Evolutionary conservation across 139 green algal genomes (phyloP).

Genomic region (Haematococcus sp.): DNA sequence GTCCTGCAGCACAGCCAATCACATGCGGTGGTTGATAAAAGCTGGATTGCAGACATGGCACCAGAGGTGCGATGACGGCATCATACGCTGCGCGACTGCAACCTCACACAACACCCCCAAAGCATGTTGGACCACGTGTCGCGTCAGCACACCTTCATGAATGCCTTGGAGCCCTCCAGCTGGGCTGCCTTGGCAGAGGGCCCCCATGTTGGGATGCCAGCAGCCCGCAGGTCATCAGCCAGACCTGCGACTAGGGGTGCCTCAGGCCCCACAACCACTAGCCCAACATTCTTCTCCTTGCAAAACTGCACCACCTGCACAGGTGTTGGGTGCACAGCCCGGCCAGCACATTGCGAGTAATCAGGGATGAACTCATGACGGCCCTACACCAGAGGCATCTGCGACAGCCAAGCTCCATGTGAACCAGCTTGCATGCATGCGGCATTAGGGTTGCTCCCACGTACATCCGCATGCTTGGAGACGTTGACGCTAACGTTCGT

Average conservation of each 20-base stretch:
- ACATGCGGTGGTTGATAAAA: too few relatives aligned
- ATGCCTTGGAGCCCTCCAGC: conserved; percentile 95
- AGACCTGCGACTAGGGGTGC: conserved; percentile 93
- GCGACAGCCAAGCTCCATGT: too few relatives aligned
- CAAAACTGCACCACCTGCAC: conserved; percentile 76
- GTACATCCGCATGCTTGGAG: conserved; percentile 46
- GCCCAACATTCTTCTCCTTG: conserved; percentile 59
- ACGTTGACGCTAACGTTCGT: conserved; percentile 51
- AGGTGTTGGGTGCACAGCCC: not conserved
- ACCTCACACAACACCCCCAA: too few relatives aligned
- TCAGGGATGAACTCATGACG: too few relatives aligned
- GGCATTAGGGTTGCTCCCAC: not conserved
- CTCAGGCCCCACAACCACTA: conserved; percentile 91
- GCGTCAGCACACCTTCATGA: conserved; percentile 98
- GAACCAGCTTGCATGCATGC: too few relatives aligned
- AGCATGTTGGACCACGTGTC: too few relatives aligned
- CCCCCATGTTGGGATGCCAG: conserved; percentile 85
- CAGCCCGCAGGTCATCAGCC: conserved; percentile 64
- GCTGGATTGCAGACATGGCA: too few relatives aligned
- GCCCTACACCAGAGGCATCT: not conserved
- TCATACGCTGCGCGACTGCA: too few relatives aligned
- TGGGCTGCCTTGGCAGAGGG: conserved; percentile 76
- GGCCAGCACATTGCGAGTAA: not conserved
- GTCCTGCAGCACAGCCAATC: too few relatives aligned
- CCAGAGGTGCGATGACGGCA: too few relatives aligned